Percentiles rank a stretch among this genome's conserved stretches.
Conservation (phyloP, 1,284 basidiomycete species). For the Leccinum subrobustum region DNA sequence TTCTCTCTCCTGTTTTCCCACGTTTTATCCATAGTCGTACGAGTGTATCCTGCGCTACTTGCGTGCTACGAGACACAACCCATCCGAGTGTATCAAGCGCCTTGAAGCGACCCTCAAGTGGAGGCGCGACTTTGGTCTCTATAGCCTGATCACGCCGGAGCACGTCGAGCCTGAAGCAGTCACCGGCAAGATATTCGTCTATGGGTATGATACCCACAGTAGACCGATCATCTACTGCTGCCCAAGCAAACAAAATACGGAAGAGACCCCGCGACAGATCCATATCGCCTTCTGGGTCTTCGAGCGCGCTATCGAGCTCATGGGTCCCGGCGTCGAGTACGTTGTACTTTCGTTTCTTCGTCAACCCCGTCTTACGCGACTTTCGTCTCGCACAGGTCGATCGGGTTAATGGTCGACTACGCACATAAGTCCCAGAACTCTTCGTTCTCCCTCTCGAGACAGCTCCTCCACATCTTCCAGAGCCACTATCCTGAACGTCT, state of each 20-base stretch:
- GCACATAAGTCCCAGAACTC: background rate
- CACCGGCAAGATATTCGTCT: constrained; percentile 73
- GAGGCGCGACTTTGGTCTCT: constrained; percentile 71
- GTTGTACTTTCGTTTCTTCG: constrained; percentile 24
- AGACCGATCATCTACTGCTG: constrained; percentile 78
- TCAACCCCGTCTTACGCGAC: background rate
- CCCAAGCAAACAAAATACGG: constrained; percentile 82
- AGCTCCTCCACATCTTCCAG: background rate
- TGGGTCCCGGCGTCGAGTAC: constrained; percentile 78
- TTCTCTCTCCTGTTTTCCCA: background rate
- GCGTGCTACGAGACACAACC: constrained; percentile 71
- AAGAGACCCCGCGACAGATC: constrained; percentile 68
- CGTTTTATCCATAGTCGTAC: constrained; percentile 39
- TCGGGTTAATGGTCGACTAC: background rate
- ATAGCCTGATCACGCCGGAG: constrained; percentile 53
- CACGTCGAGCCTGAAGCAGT: constrained; percentile 71
- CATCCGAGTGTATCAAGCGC: constrained; percentile 53
- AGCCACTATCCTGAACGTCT: background rate
- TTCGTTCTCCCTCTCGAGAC: background rate
- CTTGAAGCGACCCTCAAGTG: constrained; percentile 70
- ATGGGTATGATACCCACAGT: constrained; percentile 70
- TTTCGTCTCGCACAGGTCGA: background rate
- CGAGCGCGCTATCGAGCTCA: constrained; percentile 67
- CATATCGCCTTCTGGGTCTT: constrained; percentile 75
- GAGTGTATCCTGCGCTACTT: constrained; percentile 72